These are phyloP conservation scores for Plasmopara muralis DNA, from an alignment of 352 stramenopile genomes.

Conservation along the genomic window DNA sequence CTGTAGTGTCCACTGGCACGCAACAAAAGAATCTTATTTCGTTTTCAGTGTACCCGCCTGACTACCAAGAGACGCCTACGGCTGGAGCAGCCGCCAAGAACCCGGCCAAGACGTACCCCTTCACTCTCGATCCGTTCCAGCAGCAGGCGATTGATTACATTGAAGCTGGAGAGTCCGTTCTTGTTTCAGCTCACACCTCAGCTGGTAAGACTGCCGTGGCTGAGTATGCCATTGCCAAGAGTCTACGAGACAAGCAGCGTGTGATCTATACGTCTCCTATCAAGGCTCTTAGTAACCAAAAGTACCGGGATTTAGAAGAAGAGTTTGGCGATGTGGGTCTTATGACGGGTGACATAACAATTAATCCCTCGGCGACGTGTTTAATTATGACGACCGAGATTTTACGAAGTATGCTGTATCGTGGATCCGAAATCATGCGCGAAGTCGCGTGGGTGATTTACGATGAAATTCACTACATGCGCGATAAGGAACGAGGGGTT, in stretches of 20 bases:
- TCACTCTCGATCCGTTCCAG: slow-evolving; percentile 98
- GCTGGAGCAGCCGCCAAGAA: slow-evolving; percentile 45
- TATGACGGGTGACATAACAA: slow-evolving; percentile 99
- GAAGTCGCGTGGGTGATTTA: slow-evolving; percentile 99
- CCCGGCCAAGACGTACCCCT: slow-evolving; percentile 97
- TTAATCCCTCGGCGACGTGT: slow-evolving; percentile 97
- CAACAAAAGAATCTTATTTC: slow-evolving; percentile 94
- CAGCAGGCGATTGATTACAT: slow-evolving; percentile 94
- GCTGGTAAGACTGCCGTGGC: slow-evolving; percentile 96
- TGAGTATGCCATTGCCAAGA: slow-evolving; percentile 99
- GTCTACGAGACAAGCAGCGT: slow-evolving; percentile 86
- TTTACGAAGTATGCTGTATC: slow-evolving; percentile 98
- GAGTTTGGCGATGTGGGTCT: slow-evolving; percentile 94
- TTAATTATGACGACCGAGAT: slow-evolving; percentile 99
- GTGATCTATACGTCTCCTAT: slow-evolving; percentile 99
- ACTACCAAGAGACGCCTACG: slow-evolving; percentile 43
- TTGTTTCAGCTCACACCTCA: slow-evolving; percentile 98
- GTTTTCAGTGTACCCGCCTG: slow-evolving; percentile 88
- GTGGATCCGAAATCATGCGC: slow-evolving; percentile 96
- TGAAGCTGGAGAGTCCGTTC: slow-evolving; percentile 94
- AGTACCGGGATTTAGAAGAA: slow-evolving; percentile 97
- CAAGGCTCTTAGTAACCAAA: slow-evolving; percentile 99
- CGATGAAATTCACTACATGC: slow-evolving; percentile 99
- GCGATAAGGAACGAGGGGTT: slow-evolving; percentile 96
- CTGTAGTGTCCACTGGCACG: slow-evolving; percentile 88